Percentiles rank a stretch among this genome's conserved stretches.
phyloP scores from a whole-genome alignment of 1,139 yeast species.

The Magnusiomyces paraingens region DNA sequence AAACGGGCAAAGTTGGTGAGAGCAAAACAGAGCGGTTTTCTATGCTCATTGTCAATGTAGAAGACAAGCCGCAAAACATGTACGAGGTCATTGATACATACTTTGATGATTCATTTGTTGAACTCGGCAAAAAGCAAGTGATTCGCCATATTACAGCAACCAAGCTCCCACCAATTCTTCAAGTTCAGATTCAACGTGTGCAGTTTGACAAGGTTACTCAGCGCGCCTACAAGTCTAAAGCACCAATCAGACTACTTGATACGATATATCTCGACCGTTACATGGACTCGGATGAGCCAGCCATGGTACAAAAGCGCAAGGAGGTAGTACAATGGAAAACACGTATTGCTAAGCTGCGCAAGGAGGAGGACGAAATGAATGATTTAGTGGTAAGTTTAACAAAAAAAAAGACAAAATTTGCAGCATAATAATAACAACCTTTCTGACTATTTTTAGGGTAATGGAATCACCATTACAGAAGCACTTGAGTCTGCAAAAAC shows the following conservation, averaged over 20 bases:
- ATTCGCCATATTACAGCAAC: slow-evolving; percentile 60
- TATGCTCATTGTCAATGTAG: slow-evolving; percentile 74
- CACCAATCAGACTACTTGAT: slow-evolving; percentile 75
- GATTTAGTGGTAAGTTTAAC: slow-evolving; percentile 38
- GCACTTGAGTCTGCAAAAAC: slow-evolving; percentile 46
- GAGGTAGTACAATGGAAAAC: slow-evolving; percentile 62
- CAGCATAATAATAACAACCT: slow-evolving; percentile 35
- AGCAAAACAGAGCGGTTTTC: slow-evolving; percentile 66
- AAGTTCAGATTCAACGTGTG: slow-evolving; percentile 89
- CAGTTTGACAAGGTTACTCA: slow-evolving; percentile 71
- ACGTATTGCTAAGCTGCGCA: slow-evolving; percentile 43
- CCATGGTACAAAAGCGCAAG: slow-evolving; percentile 43
- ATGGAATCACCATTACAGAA: slow-evolving; percentile 25
- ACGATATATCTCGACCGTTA: slow-evolving; percentile 81
- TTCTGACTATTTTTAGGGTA: slow-evolving; percentile 12
- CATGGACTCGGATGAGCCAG: slow-evolving; percentile 61
- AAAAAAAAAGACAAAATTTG: slow-evolving; percentile 41
- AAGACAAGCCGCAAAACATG: slow-evolving; percentile 80
- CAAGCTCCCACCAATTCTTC: slow-evolving; percentile 72
- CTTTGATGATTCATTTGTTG: slow-evolving; percentile 34
- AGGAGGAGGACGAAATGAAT: slow-evolving; percentile 41
- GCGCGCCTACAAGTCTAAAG: slow-evolving; percentile 74
- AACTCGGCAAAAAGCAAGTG: slow-evolving; percentile 5
- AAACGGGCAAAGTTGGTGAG: slow-evolving; percentile 1
- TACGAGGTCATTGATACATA: slow-evolving; percentile 86